A percentile compares a stretch with the other conserved stretches of the same genome.
phyloP scores from a whole-genome alignment of 2,329 filamentous ascomycete genomes.

The Leptosphaerulina australis region DNA sequence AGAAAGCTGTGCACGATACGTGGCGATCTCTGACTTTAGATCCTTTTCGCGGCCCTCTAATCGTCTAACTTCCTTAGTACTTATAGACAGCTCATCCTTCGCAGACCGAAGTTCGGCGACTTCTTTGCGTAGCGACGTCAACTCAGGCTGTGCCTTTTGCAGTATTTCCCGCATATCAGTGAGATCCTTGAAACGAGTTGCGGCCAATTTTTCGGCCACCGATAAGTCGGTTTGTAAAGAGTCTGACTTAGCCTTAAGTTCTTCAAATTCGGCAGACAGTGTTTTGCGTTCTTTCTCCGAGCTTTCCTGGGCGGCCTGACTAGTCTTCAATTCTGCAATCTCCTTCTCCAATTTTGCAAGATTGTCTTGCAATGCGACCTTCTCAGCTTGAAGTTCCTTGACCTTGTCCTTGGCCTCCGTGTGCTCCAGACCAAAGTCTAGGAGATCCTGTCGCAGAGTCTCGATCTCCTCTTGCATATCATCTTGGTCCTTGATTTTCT shows the following conservation, averaged over 20 bases:
- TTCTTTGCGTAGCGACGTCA: constrained; percentile 78
- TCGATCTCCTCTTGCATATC: constrained; percentile 86
- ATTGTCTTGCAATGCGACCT: constrained; percentile 65
- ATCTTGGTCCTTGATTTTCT: constrained; percentile 76
- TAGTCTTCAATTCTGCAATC: constrained; percentile 62
- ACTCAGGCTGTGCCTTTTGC: constrained; percentile 84
- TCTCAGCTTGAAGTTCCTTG: constrained; percentile 73
- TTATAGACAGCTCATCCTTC: constrained; percentile 74
- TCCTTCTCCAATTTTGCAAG: constrained; percentile 75
- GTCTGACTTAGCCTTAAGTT: constrained; percentile 71
- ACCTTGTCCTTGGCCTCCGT: constrained; percentile 79
- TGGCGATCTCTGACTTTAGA: constrained; percentile 73
- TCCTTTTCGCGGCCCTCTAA: constrained; percentile 85
- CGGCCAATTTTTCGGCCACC: constrained; percentile 83
- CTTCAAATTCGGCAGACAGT: constrained; percentile 69
- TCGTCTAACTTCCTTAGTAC: constrained; percentile 69
- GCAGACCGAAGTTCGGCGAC: constrained; percentile 73
- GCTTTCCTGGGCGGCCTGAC: constrained; percentile 54
- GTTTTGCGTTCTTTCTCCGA: constrained; percentile 61
- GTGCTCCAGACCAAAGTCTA: constrained; percentile 80
- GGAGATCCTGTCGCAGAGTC: constrained; percentile 76
- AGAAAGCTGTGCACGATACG: constrained; percentile 70
- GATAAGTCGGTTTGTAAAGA: constrained; percentile 81
- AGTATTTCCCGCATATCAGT: constrained; percentile 79
- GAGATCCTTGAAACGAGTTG: constrained; percentile 86